phyloP scores from a whole-genome alignment of 768 basidiomycete species.

The Basidioascus undulatus region DNA sequence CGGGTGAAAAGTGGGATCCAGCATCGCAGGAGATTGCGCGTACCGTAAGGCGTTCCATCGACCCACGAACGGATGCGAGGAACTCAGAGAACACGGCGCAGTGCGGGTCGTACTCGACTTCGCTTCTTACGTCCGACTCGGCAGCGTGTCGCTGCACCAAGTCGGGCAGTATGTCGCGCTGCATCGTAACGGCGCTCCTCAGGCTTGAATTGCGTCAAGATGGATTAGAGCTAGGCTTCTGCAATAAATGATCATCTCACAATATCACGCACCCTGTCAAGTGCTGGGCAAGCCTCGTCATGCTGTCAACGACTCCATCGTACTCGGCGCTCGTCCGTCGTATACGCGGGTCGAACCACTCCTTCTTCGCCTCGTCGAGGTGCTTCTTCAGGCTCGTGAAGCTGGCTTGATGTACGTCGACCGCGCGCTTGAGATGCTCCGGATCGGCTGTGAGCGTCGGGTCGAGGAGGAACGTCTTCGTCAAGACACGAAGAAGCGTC shows the following conservation, averaged over 20 bases:
- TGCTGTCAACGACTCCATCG: conserved; percentile 31
- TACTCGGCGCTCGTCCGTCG: conserved; percentile 10
- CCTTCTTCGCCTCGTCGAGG: conserved; percentile 63
- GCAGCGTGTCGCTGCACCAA: too few species aligned
- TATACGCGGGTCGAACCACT: conserved; percentile 32
- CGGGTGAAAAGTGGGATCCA: too few species aligned
- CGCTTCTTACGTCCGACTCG: too few species aligned
- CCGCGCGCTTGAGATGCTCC: conserved; percentile 61
- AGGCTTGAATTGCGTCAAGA: too few species aligned
- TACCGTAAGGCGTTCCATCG: conserved; percentile 1
- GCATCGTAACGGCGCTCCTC: conserved; percentile 55
- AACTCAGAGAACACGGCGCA: conserved; percentile 6
- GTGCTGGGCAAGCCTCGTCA: conserved; percentile 82
- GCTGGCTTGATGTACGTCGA: conserved; percentile 61
- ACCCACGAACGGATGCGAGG: conserved; percentile 4
- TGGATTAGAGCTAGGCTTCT: too few species aligned
- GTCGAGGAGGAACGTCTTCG: conserved; percentile 54
- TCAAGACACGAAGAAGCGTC: conserved; percentile 58
- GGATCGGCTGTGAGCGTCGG: conserved; percentile 29
- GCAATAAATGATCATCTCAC: too few species aligned
- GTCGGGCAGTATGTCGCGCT: conserved; percentile 63
- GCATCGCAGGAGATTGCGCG: too few species aligned
- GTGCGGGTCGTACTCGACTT: conserved; percentile 2
- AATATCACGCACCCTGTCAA: too few species aligned
- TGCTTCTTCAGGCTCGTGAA: conserved; percentile 76